Evolutionary conservation across 2,329 filamentous ascomycete genomes (phyloP).

Genomic region (Sporothrix protearum): DNA sequence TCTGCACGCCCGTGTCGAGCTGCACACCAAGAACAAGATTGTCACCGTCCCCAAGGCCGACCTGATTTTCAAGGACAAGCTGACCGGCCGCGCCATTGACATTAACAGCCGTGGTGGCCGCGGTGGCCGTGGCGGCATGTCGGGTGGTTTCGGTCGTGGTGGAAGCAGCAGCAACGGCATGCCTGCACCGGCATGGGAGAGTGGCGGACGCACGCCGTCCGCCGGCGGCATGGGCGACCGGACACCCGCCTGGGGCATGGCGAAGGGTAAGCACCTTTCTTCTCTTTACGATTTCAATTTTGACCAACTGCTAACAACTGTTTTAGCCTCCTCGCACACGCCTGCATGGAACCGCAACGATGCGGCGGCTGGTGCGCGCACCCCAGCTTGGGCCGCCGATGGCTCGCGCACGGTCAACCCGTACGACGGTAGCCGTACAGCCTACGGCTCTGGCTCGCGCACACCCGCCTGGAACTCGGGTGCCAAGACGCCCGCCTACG

Average conservation of each 20-base stretch:
- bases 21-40: slow-evolving; percentile 92
- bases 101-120: slow-evolving; percentile 48
- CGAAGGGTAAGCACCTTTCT: slow-evolving; percentile 55
- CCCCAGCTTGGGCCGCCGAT: slow-evolving; percentile 64
- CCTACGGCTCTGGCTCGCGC: slow-evolving; percentile 69
- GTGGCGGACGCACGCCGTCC: slow-evolving; percentile 66
- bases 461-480: slow-evolving; percentile 78
- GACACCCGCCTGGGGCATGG: slow-evolving; percentile 70
- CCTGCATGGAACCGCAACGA: slow-evolving; percentile 60
- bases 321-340: slow-evolving; percentile 57
- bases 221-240: slow-evolving; percentile 58
- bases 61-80: slow-evolving; percentile 79
- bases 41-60: slow-evolving; percentile 78
- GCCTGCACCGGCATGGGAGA: slow-evolving; percentile 54
- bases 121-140: slow-evolving; percentile 40
- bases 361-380: slow-evolving; percentile 55
- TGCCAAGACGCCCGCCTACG: slow-evolving; percentile 64
- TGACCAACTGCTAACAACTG: slow-evolving; percentile 25
- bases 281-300: not conserved
- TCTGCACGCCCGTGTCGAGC: slow-evolving; percentile 78
- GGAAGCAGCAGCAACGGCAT: slow-evolving; percentile 32
- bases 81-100: slow-evolving; percentile 75
- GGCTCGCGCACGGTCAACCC: slow-evolving; percentile 66
- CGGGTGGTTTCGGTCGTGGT: slow-evolving; percentile 30
- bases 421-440: slow-evolving; percentile 70